Evolutionary conservation across 768 basidiomycete species (phyloP), one percentile per base, ranked within the genome.

Genomic region (Lanmaoa rubissima): DNA sequence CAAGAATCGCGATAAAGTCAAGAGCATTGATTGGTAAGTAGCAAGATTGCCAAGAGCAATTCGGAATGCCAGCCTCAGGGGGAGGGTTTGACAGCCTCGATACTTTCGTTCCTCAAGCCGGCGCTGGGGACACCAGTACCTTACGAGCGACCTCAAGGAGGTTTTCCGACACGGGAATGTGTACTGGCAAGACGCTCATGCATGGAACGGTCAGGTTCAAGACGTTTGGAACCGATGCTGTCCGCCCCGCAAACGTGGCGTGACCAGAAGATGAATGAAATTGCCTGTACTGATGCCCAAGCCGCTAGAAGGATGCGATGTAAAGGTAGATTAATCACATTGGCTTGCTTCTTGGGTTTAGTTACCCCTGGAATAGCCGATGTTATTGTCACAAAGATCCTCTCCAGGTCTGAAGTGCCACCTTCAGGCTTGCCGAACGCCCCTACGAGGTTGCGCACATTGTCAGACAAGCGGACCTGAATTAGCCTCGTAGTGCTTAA

Each of bases 341-440:
- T 66, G 64, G 84, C 74, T 65, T 76, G 60, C 58, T 79, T 59
- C 75, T 82, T 78, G 67, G 81, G 60, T 65, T 74, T 17, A 61
- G 76, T 50, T 67, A 73, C 51, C 68, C 76, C 68, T 69, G 75
- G 68, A 70, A 82, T 61, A 72, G 76, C 71, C 64, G 79, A 39
- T 70, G 74, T 60, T 62, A 79, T 61, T 10, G 63, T 66, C n/a
- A 64, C 57, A 10, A 72, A 40, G 42, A 53, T 58, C 48, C 53
- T 54, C 28, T 48, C 46, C 26, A 17, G n/a, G 45, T 2, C 21
- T 24, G 21, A 24, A 24, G 21, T 24, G 21, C 21, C 21, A 24
- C 21, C 21, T 24, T 24, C 21, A 24, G 21, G 26, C 41, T 44
- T 26, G 43, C 41, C 28, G 14, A 44, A 49, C 1, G 10, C 11